Base-by-base conservation (phyloP, 176 grass and related monocot genomes). In the Paspalum vaginatum region DNA sequence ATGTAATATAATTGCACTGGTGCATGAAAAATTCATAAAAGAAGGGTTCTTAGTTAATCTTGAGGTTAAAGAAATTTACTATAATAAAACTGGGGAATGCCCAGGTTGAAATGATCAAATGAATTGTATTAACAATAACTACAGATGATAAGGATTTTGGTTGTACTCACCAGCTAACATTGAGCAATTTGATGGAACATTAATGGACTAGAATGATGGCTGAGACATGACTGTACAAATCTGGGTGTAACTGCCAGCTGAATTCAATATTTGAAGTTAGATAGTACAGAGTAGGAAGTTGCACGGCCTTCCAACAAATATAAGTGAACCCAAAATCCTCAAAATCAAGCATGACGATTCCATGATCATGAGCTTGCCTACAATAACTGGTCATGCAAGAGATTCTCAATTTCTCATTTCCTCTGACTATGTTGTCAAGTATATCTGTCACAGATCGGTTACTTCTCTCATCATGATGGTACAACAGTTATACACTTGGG, bases 221-320 rank as follows among this genome's bases (percentile, higher is more conserved):
- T 42, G 74, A 37, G 17, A 44, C 60, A 75, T 39, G 16, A 79
- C 83, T 64, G 62, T 41, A 50, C 41, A 79, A 84, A 81, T 48
- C 50, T 63, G 61, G 47, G 62, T 76, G 45, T 53, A 77, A 63
- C 21, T 73, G 76, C 56, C 15, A 49, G 11, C 37, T 64, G 39
- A 81, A 77, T 85, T 81, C 79, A 88, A 78, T 83, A 83, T 50
- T 78, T 44, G 32, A 85, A 50, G 68, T 84, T 65, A 26, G 52
- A 68, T 74, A 51, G 72, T 76, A 77, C 65, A 89, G 40, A 59
- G 46, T 53, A 64, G 85, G 73, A 77, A 60, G 61, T 62, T 64
- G 38, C 61, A 25, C 26, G 18, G 27, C 70, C 46, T 89, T 53
- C 67, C 47, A 12, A 70, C 70, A 76, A 89, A 75, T 81, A 81